phyloP scores from a whole-genome alignment of 257 asterid species.

The Nicotiana attenuata region DNA sequence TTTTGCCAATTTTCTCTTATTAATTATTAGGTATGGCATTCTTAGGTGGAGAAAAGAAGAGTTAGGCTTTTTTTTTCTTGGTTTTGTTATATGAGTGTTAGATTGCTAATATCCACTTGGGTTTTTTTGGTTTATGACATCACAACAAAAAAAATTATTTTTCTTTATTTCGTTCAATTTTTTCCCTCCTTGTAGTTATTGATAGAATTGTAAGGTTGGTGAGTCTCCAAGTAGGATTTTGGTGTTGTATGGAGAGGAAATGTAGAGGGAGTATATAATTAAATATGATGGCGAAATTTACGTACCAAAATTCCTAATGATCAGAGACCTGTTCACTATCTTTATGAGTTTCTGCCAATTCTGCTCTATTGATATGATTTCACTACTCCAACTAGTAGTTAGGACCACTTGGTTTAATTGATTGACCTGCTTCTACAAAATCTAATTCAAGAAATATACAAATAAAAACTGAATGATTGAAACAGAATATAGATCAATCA shows the following conservation, averaged over 20 bases:
- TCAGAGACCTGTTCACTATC: constrained; percentile 16
- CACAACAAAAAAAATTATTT: background rate
- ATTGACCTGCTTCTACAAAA: constrained; percentile 8
- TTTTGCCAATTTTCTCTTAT: constrained; percentile 5
- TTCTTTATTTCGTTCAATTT: background rate
- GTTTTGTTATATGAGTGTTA: background rate
- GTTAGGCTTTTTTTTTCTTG: background rate
- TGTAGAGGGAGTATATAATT: constrained; percentile 6
- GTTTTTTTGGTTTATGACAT: background rate
- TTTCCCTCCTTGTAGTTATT: background rate
- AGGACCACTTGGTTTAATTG: constrained; percentile 25
- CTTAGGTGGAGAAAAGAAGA: background rate
- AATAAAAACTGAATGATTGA: background rate
- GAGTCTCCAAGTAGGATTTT: constrained; percentile 18
- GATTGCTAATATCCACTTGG: constrained; percentile 2
- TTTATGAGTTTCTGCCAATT: constrained; percentile 18
- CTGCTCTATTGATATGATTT: constrained; percentile 22
- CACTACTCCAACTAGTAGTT: constrained; percentile 21
- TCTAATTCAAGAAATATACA: background rate
- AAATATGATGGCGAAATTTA: constrained; percentile 25
- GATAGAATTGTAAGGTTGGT: constrained; percentile 22
- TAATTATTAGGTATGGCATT: constrained; percentile 24
- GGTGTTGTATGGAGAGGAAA: constrained; percentile 15
- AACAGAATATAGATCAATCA: background rate
- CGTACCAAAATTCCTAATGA: constrained; percentile 24